phyloP scores from a whole-genome alignment of 257 asterid genomes.

The Nicotiana sylvestris region DNA sequence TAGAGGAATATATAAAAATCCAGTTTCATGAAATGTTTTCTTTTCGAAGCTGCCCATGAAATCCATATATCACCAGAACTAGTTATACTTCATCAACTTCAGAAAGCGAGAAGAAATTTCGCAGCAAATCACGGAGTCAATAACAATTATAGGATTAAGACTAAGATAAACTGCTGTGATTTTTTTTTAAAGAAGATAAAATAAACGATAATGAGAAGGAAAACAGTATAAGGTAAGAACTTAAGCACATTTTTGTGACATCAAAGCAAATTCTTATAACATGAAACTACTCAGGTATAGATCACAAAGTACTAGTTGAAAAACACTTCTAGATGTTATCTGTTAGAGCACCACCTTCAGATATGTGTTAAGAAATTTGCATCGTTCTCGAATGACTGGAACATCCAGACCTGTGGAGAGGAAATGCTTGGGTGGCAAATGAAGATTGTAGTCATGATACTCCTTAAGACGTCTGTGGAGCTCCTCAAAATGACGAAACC shows the following conservation, averaged over 20 bases:
- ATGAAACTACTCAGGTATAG: background rate
- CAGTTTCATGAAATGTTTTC: background rate
- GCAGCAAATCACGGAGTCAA: background rate
- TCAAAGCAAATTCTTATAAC: background rate
- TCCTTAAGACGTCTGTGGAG: constrained; percentile 94
- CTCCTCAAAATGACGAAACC: constrained; percentile 96
- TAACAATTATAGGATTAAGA: background rate
- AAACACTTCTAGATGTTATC: constrained; percentile 8
- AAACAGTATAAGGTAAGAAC: background rate
- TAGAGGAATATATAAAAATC: background rate
- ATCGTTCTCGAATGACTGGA: constrained; percentile 71
- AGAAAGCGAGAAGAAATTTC: background rate
- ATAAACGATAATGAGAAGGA: background rate
- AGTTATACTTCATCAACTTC: constrained; percentile 10
- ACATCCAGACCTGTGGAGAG: constrained; percentile 84
- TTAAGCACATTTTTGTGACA: background rate
- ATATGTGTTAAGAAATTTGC: constrained; percentile 84
- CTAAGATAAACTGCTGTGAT: background rate
- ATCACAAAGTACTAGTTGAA: background rate
- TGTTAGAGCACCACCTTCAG: constrained; percentile 61
- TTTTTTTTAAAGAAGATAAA: background rate
- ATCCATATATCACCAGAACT: background rate
- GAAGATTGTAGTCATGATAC: constrained; percentile 83
- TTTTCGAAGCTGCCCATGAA: constrained; percentile 1
- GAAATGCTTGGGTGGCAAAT: constrained; percentile 97